Evolutionary conservation across 805 yeast species (phyloP), one percentile per base, ranked within the genome.

Genomic region (Saccharomyces cerevisiae): DNA sequence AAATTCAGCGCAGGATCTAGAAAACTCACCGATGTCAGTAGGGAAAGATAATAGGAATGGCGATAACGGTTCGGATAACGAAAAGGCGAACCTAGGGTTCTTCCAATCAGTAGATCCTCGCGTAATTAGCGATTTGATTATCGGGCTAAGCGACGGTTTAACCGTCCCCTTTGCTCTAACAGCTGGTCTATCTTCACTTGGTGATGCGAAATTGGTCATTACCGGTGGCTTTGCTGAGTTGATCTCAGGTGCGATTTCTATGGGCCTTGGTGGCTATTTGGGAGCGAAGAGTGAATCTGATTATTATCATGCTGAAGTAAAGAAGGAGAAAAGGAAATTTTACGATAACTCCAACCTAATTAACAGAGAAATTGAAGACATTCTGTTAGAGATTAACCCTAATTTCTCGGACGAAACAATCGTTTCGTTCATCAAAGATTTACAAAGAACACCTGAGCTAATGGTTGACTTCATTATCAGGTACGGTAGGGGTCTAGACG

Each of bases 121-220:
- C 69, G 91, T 91, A 27, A 88, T 92, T 85, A 84, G 94, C 48
- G 98, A 92, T 70, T 78, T 88, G 53, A 89, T 92, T 61, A 92
- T 92, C 66, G 99, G 99, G 4, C 79, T 92, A 51, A 84, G 94
- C 36, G 99, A 92, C 69, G 99, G 99, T 4, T 79, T 92, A 60
- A 92, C 98, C 0, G 99, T 92, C 46, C 99, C 99, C n/a, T 92
- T 92, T 77, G 99, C 99, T 1, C 79, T 94, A 61, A 94, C 98
- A 1, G 98, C 99, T 0, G 99, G 98, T 50, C 78, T 92, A 53
- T 86, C 96, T 0, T 85, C 95, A 1, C 78, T 92, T 52, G 99
- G 99, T 52, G 87, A 89, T 69, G 76, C 96, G 17, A 86, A 81
- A 69, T 79, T 92, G 59, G 99, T 92, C 51, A 90, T 92, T 57